Conservation (phyloP, 306 rosid genomes). For the Vigna radiata region DNA sequence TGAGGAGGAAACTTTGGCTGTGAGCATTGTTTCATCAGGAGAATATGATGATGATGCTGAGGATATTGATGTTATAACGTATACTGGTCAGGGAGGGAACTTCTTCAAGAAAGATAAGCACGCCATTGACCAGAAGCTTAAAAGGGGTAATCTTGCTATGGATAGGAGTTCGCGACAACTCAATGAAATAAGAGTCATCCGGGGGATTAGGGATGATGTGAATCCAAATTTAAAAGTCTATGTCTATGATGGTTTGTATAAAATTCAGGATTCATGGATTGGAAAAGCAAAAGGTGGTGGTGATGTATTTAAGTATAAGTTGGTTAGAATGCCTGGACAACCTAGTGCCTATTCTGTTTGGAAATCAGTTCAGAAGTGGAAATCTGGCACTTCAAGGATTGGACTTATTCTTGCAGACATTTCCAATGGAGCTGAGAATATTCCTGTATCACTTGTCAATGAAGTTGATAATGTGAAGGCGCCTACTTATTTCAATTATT, state of each 20-base stretch:
- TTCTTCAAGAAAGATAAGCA: constrained; percentile 55
- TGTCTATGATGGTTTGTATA: constrained; percentile 74
- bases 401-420: constrained; percentile 72
- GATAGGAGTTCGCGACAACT: constrained; percentile 61
- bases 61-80: constrained; percentile 65
- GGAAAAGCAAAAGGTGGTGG: constrained; percentile 66
- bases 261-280: constrained; percentile 65
- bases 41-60: constrained; percentile 67
- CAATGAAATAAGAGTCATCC: constrained; percentile 70
- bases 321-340: constrained; percentile 66
- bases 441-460: constrained; percentile 72
- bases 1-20: constrained; percentile 61
- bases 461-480: constrained; percentile 68
- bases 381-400: constrained; percentile 56
- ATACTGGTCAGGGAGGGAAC: constrained; percentile 73
- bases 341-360: constrained; percentile 58
- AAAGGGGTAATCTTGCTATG: constrained; percentile 78
- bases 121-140: constrained; percentile 68
- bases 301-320: constrained; percentile 69
- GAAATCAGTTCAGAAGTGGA: constrained; percentile 68
- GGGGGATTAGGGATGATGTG: constrained; percentile 60
- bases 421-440: constrained; percentile 64
- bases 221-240: constrained; percentile 56
- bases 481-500: constrained; percentile 67
- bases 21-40: constrained; percentile 72